These are phyloP conservation scores for Salicornia ramosissima DNA, from an alignment of 148 eudicot genomes.

Conservation along the genomic window DNA sequence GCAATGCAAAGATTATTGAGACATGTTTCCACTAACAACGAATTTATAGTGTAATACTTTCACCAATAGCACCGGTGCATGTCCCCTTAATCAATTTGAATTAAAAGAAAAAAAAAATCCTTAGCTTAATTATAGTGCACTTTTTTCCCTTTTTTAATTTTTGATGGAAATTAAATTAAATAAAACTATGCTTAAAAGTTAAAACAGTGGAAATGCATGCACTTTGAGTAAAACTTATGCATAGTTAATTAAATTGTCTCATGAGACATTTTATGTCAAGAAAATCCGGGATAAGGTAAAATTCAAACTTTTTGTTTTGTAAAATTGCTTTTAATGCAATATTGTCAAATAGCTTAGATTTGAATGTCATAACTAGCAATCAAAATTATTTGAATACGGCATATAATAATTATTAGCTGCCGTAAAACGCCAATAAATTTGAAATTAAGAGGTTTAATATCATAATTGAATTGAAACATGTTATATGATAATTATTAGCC, in stretches of 20 bases:
- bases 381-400: too few relatives aligned
- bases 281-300: neutral
- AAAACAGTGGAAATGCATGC: slow-evolving; percentile 9
- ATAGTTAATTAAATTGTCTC: neutral
- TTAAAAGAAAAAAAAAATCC: slow-evolving; percentile 17
- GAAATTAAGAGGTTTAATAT: too few relatives aligned
- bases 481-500: too few relatives aligned
- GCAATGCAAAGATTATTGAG: slow-evolving; percentile 13
- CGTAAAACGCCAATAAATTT: too few relatives aligned
- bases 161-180: too few relatives aligned
- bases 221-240: slow-evolving; percentile 9
- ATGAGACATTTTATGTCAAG: neutral
- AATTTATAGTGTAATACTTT: slow-evolving; percentile 7
- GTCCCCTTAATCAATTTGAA: slow-evolving; percentile 7
- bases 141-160: too few relatives aligned
- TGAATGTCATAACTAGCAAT: too few relatives aligned
- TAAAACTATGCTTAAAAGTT: neutral
- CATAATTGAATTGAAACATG: too few relatives aligned
- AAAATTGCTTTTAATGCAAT: neutral
- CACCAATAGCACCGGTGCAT: slow-evolving; percentile 17
- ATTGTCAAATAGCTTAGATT: neutral
- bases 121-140: slow-evolving; percentile 26
- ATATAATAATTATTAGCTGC: too few relatives aligned
- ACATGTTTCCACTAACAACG: slow-evolving; percentile 28
- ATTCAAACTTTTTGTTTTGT: neutral